Conservation (phyloP, 1,139 yeast genomes). For the Blastobotrys ciferrii region DNA sequence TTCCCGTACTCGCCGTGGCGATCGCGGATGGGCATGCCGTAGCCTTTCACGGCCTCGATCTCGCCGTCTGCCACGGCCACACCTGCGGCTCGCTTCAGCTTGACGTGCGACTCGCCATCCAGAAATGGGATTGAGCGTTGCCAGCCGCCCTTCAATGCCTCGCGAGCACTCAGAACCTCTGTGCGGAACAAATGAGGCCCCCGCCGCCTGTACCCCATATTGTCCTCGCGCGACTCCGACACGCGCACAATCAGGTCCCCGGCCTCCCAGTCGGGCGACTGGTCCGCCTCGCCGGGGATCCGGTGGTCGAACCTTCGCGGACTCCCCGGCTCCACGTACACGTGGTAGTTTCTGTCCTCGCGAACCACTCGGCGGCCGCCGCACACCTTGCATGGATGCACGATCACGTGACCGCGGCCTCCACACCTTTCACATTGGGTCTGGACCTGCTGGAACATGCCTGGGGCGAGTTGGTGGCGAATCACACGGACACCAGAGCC, state of each 20-base stretch:
- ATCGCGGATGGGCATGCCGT: conserved; percentile 77
- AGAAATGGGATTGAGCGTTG: conserved; percentile 60
- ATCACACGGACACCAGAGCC: conserved; percentile 74
- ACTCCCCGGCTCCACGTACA: conserved; percentile 70
- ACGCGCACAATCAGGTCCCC: conserved; percentile 72
- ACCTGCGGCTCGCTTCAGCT: conserved; percentile 51
- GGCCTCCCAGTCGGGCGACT: conserved; percentile 72
- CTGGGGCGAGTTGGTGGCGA: conserved; percentile 79
- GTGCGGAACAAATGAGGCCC: conserved; percentile 74
- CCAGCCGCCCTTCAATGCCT: conserved; percentile 84
- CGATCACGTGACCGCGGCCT: conserved; percentile 71
- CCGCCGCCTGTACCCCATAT: conserved; percentile 81
- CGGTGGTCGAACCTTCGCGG: conserved; percentile 58
- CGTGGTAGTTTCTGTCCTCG: conserved; percentile 54
- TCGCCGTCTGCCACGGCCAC: conserved; percentile 60
- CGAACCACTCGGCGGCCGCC: conserved; percentile 65
- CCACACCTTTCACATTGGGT: conserved; percentile 74
- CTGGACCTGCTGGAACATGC: conserved; percentile 84
- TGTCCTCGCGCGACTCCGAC: conserved; percentile 41
- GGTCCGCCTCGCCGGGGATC: conserved; percentile 77
- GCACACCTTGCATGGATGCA: conserved; percentile 65
- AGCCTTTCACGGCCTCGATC: conserved; percentile 63
- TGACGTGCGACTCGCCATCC: conserved; percentile 54
- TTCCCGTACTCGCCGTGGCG: conserved; percentile 62
- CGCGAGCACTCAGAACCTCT: conserved; percentile 69